These are phyloP conservation scores for Hypoxylon crocopeplum DNA, from an alignment of 495 filamentous ascomycete species.

Conservation along the genomic window DNA sequence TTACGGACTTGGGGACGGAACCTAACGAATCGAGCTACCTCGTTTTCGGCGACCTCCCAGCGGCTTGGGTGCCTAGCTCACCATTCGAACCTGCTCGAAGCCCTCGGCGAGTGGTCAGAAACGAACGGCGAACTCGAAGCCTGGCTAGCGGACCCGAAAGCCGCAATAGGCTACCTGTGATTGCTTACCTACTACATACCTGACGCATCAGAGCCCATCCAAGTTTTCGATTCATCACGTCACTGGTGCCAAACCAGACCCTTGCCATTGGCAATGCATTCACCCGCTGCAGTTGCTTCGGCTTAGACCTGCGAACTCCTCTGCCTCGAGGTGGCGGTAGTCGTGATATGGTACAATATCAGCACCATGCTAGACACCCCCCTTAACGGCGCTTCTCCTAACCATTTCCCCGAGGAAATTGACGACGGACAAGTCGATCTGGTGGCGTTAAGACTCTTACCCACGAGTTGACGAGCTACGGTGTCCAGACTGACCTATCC, in stretches of 20 bases:
- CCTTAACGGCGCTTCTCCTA: no score
- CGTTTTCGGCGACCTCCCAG: slow-evolving; percentile 8
- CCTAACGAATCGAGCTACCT: slow-evolving; percentile 16
- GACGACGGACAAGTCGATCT: no score
- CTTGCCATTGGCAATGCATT: slow-evolving; percentile 6
- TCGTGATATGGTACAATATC: no score
- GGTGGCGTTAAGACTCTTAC: no score
- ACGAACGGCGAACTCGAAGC: slow-evolving; percentile 13
- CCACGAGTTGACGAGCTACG: no score
- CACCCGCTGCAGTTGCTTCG: background rate
- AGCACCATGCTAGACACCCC: no score
- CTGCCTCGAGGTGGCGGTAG: background rate
- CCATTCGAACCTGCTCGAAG: no score
- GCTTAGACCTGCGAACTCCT: background rate
- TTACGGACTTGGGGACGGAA: slow-evolving; percentile 6
- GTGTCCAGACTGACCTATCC: no score
- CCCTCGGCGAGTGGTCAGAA: slow-evolving; percentile 5
- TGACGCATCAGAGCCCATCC: background rate
- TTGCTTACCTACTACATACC: no score
- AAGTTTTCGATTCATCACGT: background rate
- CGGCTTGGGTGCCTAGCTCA: no score
- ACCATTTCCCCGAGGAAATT: no score
- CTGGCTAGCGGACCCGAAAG: slow-evolving; percentile 5
- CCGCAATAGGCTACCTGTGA: slow-evolving; percentile 4
- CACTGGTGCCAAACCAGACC: slow-evolving; percentile 5